Evolutionary conservation across 2,329 filamentous ascomycete species (phyloP).

Genomic region (Gnomoniopsis sp.): DNA sequence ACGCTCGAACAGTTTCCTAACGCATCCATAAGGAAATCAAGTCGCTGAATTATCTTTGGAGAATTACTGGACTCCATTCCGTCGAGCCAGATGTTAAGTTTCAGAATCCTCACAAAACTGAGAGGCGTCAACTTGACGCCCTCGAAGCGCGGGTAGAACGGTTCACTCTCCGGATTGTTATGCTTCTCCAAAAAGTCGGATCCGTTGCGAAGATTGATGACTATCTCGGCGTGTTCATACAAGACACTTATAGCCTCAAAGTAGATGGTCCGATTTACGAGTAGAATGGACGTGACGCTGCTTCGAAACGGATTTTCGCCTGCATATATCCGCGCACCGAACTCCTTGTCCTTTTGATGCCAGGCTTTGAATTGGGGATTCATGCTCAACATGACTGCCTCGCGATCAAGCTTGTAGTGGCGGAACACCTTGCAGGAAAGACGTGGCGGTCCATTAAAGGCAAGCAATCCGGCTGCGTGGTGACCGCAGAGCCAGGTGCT

Average conservation of each 20-base stretch:
- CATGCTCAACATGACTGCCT: background rate
- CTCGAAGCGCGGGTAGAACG: background rate
- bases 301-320: background rate
- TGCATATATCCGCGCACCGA: background rate
- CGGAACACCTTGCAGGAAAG: background rate
- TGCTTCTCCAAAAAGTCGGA: background rate
- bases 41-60: background rate
- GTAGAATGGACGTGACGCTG: background rate
- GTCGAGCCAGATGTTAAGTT: background rate
- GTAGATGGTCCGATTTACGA: background rate
- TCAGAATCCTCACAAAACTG: background rate
- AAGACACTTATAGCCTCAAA: background rate
- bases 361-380: background rate
- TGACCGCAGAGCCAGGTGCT: slow-evolving; percentile 1
- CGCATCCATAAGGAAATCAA: background rate
- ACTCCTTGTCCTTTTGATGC: background rate
- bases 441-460: background rate
- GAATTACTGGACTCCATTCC: background rate
- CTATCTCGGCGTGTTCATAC: background rate
- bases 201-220: background rate
- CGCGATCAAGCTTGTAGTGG: background rate
- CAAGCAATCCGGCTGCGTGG: background rate
- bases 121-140: background rate
- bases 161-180: background rate
- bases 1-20: background rate